Percentiles rank a stretch among this genome's conserved stretches.
phyloP scores from a whole-genome alignment of 352 stramenopile genomes.

The Peronosclerospora sorghi region DNA sequence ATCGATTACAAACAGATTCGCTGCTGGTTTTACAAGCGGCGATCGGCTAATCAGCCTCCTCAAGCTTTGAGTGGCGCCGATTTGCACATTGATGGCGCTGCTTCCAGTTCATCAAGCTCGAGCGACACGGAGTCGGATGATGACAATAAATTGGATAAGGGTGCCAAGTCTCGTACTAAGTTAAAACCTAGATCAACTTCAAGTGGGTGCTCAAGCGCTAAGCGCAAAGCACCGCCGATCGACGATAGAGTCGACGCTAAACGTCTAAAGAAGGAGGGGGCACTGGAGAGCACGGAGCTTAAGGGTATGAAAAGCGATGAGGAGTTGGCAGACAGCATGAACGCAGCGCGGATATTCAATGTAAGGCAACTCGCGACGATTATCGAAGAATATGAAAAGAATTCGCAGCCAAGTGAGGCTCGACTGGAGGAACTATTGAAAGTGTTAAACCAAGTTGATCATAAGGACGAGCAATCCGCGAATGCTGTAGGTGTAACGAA shows the following conservation, averaged over 20 bases:
- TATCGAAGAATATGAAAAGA: slow-evolving; percentile 81
- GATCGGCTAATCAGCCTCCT: slow-evolving; percentile 63
- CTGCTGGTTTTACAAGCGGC: slow-evolving; percentile 83
- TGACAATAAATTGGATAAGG: slow-evolving; percentile 31
- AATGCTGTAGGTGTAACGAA: slow-evolving; percentile 49
- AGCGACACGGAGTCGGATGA: slow-evolving; percentile 65
- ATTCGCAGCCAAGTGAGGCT: slow-evolving; percentile 42
- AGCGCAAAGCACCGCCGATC: slow-evolving; percentile 15
- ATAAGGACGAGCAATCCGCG: slow-evolving; percentile 43
- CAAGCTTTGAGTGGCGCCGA: slow-evolving; percentile 52
- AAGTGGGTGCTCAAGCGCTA: slow-evolving; percentile 6
- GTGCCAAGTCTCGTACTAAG: slow-evolving; percentile 5
- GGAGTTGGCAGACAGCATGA: slow-evolving; percentile 13
- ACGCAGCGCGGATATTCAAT: slow-evolving; percentile 69
- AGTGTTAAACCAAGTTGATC: slow-evolving; percentile 61
- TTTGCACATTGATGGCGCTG: slow-evolving; percentile 29
- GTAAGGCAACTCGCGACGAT: slow-evolving; percentile 78
- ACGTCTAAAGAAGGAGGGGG: slow-evolving; percentile 23
- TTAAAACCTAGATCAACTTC: slow-evolving; percentile 17
- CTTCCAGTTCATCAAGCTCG: slow-evolving; percentile 35
- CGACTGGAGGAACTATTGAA: slow-evolving; percentile 62
- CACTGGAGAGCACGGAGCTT: slow-evolving; percentile 7
- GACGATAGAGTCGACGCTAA: slow-evolving; percentile 22
- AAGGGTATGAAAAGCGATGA: slow-evolving; percentile 13
- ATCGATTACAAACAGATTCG: slow-evolving; percentile 84